These are phyloP conservation scores for Didymella pomorum DNA, from an alignment of 2,329 filamentous ascomycete genomes.

Conservation along the genomic window DNA sequence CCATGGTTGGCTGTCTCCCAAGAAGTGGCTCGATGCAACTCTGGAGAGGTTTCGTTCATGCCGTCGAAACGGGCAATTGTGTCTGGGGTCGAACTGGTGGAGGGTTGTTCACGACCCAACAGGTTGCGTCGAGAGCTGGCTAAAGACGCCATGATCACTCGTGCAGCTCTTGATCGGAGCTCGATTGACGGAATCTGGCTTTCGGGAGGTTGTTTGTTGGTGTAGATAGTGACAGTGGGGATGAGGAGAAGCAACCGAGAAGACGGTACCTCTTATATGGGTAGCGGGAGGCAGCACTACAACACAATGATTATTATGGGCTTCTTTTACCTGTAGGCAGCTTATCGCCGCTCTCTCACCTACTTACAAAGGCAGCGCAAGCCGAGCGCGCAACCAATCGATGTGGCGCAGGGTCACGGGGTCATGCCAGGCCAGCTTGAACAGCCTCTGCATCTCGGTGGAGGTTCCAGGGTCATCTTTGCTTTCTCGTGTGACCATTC, in stretches of 20 bases:
- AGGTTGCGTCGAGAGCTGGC: conserved; percentile 2
- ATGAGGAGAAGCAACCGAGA: neutral
- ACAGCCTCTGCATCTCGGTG: too few species aligned
- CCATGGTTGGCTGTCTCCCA: neutral
- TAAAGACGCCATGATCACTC: conserved; percentile 3
- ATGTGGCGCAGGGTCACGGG: neutral
- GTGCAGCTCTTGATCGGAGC: neutral
- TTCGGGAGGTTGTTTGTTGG: neutral
- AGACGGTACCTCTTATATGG: neutral
- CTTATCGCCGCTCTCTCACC: conserved; percentile 13
- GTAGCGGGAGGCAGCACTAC: neutral
- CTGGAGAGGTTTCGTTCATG: neutral
- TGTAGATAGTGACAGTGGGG: neutral
- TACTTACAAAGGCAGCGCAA: neutral
- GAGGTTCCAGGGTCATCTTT: too few species aligned
- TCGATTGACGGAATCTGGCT: neutral
- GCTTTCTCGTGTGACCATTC: too few species aligned
- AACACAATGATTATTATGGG: neutral
- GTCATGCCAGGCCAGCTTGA: too few species aligned
- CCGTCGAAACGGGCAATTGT: conserved; percentile 7
- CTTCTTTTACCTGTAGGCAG: conserved; percentile 13
- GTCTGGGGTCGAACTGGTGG: too few species aligned
- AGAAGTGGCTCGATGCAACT: too few species aligned
- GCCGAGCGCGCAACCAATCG: neutral
- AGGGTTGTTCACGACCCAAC: neutral